Evolutionary conservation across 148 eudicot species (phyloP).

Genomic region (Pouteria glomerata): DNA sequence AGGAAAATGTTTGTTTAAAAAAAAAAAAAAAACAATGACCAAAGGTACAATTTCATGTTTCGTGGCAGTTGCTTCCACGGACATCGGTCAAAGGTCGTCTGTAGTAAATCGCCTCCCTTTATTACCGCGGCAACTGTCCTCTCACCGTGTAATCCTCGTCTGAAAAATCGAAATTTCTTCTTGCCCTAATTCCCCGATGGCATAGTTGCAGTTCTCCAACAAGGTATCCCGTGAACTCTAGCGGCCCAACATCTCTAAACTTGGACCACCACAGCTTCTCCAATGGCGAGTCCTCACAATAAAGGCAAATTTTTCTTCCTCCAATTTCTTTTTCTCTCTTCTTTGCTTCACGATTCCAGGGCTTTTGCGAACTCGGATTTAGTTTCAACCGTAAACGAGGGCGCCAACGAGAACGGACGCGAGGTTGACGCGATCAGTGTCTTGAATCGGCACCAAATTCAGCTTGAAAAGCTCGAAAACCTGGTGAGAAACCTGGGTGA

Average conservation of each 20-base stretch:
- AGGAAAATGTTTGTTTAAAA: no score
- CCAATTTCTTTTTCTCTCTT: constrained; percentile 22
- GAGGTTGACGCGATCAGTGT: constrained; percentile 1
- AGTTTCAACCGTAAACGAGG: constrained; percentile 16
- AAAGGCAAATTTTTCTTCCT: constrained; percentile 50
- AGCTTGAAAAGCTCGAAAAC: constrained; percentile 70
- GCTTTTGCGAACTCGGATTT: constrained; percentile 26
- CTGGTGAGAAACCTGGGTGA: constrained; percentile 55
- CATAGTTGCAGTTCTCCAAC: no score
- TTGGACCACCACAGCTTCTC: neutral
- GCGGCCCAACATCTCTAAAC: neutral
- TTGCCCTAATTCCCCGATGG: neutral
- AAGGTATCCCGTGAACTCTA: no score
- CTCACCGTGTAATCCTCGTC: no score
- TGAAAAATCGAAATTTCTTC: no score
- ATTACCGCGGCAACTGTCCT: no score
- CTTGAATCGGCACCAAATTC: constrained; percentile 39
- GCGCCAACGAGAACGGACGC: neutral
- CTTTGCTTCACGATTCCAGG: constrained; percentile 15
- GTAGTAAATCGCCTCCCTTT: no score
- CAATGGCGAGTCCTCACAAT: constrained; percentile 26
- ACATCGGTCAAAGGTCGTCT: no score
- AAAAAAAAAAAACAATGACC: no score
- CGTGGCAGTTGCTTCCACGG: no score
- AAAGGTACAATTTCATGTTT: no score